Evolutionary conservation across 2,329 filamentous ascomycete genomes (phyloP).

Genomic region (Apiospora pterosperma): DNA sequence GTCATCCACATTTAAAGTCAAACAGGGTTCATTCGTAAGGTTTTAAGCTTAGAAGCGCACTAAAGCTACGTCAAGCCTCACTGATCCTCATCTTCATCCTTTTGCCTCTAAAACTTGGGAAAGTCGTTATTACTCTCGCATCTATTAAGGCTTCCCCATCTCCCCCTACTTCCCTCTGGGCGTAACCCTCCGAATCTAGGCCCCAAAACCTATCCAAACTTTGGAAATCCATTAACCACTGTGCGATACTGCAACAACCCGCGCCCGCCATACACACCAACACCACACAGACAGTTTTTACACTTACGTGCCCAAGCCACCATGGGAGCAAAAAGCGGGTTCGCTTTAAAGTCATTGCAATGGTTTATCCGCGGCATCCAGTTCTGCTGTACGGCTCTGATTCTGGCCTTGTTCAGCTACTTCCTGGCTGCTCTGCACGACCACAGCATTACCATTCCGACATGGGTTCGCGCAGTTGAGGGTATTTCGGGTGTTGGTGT

Average conservation of each 20-base stretch:
- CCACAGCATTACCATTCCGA: slow-evolving; percentile 60
- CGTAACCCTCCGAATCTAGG: not conserved
- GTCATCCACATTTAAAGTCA: not conserved
- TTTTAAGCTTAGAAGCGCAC: not conserved
- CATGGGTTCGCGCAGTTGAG: slow-evolving; percentile 68
- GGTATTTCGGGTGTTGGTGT: slow-evolving; percentile 73
- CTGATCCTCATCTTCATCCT: not conserved
- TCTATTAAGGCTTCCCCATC: not conserved
- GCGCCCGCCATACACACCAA: not conserved
- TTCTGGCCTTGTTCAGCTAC: slow-evolving; percentile 80
- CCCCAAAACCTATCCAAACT: not conserved
- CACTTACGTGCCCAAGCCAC: not conserved
- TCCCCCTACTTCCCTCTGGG: not conserved
- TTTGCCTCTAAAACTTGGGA: not conserved
- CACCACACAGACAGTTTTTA: not conserved
- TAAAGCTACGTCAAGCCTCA: slow-evolving; percentile 1
- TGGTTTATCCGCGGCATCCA: slow-evolving; percentile 71
- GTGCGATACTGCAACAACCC: not conserved
- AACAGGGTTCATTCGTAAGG: not conserved
- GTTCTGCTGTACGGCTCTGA: slow-evolving; percentile 68
- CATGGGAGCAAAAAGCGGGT: slow-evolving; percentile 56
- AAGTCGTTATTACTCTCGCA: not conserved
- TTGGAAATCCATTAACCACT: not conserved
- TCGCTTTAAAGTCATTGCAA: slow-evolving; percentile 65
- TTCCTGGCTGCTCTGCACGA: slow-evolving; percentile 72